Evolutionary conservation across 179 eudicot species (phyloP).

Genomic region (Beta corolliflora): DNA sequence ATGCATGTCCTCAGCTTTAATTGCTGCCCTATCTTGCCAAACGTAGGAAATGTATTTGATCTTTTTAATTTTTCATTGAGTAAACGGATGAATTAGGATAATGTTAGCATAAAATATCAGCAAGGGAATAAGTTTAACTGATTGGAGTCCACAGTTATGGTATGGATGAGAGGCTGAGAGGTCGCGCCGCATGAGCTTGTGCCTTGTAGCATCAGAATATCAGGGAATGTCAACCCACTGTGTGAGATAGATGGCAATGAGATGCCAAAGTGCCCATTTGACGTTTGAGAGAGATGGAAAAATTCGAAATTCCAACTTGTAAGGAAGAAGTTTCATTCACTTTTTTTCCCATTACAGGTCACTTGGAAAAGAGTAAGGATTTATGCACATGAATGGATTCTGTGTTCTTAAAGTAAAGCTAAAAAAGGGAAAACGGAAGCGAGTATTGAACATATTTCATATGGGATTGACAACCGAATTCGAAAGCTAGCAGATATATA

Average conservation of each 20-base stretch:
- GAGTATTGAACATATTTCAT: neutral
- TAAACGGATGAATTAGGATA: slow-evolving; percentile 13
- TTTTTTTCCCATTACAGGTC: slow-evolving; percentile 4
- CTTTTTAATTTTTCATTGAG: neutral
- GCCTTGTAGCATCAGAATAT: neutral
- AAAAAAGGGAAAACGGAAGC: neutral
- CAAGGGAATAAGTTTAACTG: slow-evolving; percentile 3
- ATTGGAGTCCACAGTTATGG: slow-evolving; percentile 12
- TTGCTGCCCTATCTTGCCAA: slow-evolving; percentile 9
- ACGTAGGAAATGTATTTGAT: slow-evolving; percentile 24
- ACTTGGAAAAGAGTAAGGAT: slow-evolving; percentile 12
- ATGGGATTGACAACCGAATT: neutral
- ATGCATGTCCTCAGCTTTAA: slow-evolving; percentile 2
- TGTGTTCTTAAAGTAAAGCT: neutral
- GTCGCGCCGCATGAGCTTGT: neutral
- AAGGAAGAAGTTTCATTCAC: slow-evolving; percentile 26
- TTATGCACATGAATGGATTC: neutral
- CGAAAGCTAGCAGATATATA: neutral
- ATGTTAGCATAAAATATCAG: slow-evolving; percentile 19
- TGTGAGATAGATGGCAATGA: slow-evolving; percentile 6
- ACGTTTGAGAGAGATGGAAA: slow-evolving; percentile 12
- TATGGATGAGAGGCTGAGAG: neutral
- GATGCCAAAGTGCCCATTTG: slow-evolving; percentile 21
- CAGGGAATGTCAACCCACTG: slow-evolving; percentile 26
- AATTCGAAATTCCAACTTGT: slow-evolving; percentile 14